These are phyloP conservation scores for Saksenaea vasiformis DNA, from an alignment of 371 early-diverging fungal genomes.

Conservation along the genomic window DNA sequence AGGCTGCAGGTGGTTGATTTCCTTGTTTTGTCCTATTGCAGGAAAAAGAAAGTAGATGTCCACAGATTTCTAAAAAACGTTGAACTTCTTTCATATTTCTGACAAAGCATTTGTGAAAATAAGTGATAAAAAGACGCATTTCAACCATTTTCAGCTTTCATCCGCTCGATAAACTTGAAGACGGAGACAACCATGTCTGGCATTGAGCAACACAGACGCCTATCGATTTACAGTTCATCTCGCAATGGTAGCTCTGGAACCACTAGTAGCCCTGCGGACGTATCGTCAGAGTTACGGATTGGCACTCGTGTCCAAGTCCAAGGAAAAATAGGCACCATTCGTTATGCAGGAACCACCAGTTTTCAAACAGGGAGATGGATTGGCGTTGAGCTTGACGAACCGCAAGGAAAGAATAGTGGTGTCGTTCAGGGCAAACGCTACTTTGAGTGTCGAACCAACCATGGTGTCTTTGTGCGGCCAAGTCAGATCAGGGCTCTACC, in stretches of 20 bases:
- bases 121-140: constrained; percentile 5
- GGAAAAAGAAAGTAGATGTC: not conserved
- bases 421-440: constrained; percentile 72
- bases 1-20: not conserved
- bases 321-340: constrained; percentile 61
- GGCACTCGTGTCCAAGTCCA: constrained; percentile 64
- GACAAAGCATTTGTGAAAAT: not conserved
- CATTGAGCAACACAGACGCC: constrained; percentile 12
- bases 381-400: constrained; percentile 68
- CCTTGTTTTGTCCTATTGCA: not conserved
- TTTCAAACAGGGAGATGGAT: constrained; percentile 76
- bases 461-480: constrained; percentile 77
- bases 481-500: constrained; percentile 16
- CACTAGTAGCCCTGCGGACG: constrained; percentile 7
- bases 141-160: not conserved
- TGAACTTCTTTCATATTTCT: not conserved
- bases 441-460: constrained; percentile 67
- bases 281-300: constrained; percentile 37
- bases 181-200: not conserved
- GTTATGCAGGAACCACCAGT: constrained; percentile 61
- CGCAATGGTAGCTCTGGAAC: constrained; percentile 16
- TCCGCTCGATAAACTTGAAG: not conserved
- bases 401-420: constrained; percentile 74
- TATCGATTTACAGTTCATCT: constrained; percentile 20
- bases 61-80: not conserved